Base-by-base conservation (phyloP, 2,329 filamentous ascomycete genomes). In the Penicillium sp. region DNA sequence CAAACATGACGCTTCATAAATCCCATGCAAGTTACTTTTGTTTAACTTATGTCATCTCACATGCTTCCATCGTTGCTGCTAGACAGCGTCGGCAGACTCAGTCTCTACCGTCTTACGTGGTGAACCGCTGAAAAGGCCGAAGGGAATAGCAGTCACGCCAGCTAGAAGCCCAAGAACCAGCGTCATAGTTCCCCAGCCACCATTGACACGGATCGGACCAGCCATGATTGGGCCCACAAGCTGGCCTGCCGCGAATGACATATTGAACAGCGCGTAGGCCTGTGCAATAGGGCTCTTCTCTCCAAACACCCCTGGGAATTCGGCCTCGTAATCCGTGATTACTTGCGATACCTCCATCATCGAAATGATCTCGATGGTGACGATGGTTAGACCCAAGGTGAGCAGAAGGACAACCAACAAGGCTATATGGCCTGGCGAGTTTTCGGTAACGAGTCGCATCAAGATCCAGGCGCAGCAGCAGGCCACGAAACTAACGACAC, bases 341-440 rank as follows among this genome's bases (percentile, higher is more conserved):
- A 66, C 65, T 50, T 82, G 80, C 1, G 82, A 80, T 37, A 91
- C 86, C 74, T 91, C 89, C 0, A 88, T 87, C 84, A 90, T 89
- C 8, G 90, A 72, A 0, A 87, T 83, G 1, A 87, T 84, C 63
- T 87, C 81, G 0, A 82, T 79, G 2, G 89, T 74, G 0, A 81
- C 79, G 3, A 89, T 71, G 0, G 80, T 78, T 1, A 83, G 60
- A 0, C 89, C 89, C 2, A 86, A 74, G 0, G 89, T 62, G 0
- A 81, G 79, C 1, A 92, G 76, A 2, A 92, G 74, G 1, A 78
- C 83, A 52, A 83, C 85, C 0, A 91, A 76, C 0, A 91, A 74
- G 0, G 87, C 81, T 67, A 90, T 89, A 61, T 90, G 83, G 2
- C 70, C 65, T 1, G 84, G 68, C 0, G 75, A 81, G 67, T 89